Conservation (phyloP, 148 eudicot genomes). For the Gaultheria prostrata region DNA sequence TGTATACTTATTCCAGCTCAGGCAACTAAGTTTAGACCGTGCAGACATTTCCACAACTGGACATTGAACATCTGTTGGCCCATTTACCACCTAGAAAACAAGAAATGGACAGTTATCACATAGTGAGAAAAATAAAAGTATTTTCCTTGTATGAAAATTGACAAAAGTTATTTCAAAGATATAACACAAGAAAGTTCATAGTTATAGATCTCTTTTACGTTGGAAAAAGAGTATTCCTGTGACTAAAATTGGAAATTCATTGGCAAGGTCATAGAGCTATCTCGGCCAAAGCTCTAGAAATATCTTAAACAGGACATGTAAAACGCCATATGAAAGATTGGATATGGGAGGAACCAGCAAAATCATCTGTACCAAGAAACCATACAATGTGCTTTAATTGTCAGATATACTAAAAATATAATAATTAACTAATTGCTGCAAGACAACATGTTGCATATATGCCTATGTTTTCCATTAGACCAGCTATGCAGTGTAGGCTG, state of each 20-base stretch:
- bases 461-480: background rate
- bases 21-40: constrained; percentile 65
- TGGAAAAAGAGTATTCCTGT: background rate
- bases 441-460: background rate
- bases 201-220: background rate
- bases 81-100: constrained; percentile 58
- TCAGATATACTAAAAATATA: background rate
- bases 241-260: background rate
- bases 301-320: background rate
- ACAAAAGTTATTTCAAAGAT: background rate
- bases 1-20: constrained; percentile 72
- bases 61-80: constrained; percentile 61
- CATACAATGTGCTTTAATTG: background rate
- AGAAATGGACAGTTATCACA: background rate
- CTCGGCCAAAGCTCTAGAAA: constrained; percentile 1
- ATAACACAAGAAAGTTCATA: background rate
- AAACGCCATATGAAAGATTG: background rate
- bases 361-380: background rate
- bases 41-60: constrained; percentile 78
- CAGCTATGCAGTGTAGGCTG: background rate
- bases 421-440: background rate
- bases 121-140: background rate
- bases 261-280: background rate
- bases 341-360: constrained; percentile 4
- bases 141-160: background rate